Conservation (phyloP, 257 asterid genomes). For the Petrea volubilis region DNA sequence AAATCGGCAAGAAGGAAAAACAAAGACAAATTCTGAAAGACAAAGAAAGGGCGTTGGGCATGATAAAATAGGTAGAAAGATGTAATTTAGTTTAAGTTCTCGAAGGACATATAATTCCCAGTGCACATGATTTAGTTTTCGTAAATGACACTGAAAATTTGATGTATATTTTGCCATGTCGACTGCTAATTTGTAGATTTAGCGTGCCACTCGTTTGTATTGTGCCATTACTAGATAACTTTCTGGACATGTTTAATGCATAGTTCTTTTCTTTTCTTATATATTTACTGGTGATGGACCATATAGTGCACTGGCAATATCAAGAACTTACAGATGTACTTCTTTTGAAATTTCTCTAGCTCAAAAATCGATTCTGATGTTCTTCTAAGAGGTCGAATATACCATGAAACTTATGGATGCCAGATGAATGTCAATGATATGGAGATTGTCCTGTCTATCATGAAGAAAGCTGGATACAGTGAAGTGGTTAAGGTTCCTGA, state of each 20-base stretch:
- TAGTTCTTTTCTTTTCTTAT: background rate
- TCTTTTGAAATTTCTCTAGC: conserved; percentile 45
- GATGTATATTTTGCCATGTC: background rate
- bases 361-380: conserved; percentile 39
- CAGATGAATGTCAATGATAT: conserved; percentile 99
- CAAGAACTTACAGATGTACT: conserved; percentile 7
- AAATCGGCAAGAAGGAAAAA: background rate
- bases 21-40: background rate
- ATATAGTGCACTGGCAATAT: background rate
- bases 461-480: conserved; percentile 87
- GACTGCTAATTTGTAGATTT: background rate
- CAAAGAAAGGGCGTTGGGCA: background rate
- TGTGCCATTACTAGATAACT: too few relatives aligned
- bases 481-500: conserved; percentile 86
- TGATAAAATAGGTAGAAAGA: conserved; percentile 8
- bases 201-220: background rate
- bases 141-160: background rate
- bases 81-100: background rate
- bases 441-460: conserved; percentile 95
- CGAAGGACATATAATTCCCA: background rate
- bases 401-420: conserved; percentile 97
- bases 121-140: background rate
- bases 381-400: conserved; percentile 80
- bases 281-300: background rate
- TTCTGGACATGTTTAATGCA: too few relatives aligned